Evolutionary conservation across 2,329 filamentous ascomycete species (phyloP).

Genomic region (Xylaria sp.): DNA sequence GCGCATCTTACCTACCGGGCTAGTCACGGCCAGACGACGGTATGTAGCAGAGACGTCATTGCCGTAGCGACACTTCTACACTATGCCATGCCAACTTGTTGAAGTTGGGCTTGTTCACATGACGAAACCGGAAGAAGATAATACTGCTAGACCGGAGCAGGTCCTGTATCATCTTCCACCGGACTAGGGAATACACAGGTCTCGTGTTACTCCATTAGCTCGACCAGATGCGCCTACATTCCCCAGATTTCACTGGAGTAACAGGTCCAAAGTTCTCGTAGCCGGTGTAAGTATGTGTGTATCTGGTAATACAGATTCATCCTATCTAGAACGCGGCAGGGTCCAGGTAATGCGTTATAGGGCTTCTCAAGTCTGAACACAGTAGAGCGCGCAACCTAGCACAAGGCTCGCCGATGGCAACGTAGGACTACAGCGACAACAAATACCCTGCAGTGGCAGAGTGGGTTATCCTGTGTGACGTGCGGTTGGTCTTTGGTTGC

Average conservation of each 20-base stretch:
- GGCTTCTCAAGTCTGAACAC: neutral
- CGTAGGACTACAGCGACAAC: neutral
- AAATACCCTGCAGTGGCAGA: neutral
- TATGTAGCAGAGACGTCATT: neutral
- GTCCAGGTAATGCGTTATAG: neutral
- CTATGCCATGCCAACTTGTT: neutral
- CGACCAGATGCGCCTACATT: neutral
- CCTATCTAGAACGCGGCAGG: neutral
- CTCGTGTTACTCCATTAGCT: neutral
- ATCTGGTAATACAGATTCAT: neutral
- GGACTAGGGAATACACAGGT: neutral
- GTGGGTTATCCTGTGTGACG: neutral
- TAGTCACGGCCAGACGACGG: neutral
- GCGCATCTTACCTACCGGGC: no score
- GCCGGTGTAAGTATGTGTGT: neutral
- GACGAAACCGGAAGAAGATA: no score
- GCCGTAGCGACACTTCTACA: neutral
- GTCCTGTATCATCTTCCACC: neutral
- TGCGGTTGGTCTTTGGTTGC: neutral
- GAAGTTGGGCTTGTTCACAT: no score
- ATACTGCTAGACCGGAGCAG: neutral
- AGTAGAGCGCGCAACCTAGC: neutral
- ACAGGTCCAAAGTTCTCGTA: neutral
- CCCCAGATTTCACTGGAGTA: neutral
- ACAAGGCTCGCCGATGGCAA: neutral